Conservation (phyloP, 768 basidiomycete species). For the Russula brevipes region DNA sequence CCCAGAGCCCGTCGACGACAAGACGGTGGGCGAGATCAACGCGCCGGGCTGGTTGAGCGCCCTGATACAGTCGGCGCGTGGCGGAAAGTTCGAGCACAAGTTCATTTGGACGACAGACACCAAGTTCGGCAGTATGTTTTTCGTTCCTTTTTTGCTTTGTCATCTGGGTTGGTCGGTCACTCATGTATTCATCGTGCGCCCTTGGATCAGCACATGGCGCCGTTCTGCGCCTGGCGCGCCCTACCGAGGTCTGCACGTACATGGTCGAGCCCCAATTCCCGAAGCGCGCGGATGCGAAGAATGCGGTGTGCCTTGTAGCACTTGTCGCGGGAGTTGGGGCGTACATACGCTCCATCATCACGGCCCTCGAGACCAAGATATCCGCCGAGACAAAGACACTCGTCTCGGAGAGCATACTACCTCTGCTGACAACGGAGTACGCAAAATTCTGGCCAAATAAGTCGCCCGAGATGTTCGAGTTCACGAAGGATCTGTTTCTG, state of each 20-base stretch:
- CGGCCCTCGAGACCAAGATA: slow-evolving; percentile 43
- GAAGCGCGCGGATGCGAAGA: slow-evolving; percentile 62
- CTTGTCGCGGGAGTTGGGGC: slow-evolving; percentile 57
- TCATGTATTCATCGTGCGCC: background rate
- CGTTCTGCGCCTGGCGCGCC: slow-evolving; percentile 53
- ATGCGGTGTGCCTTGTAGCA: slow-evolving; percentile 59
- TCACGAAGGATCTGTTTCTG: slow-evolving; percentile 33
- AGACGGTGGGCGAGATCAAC: slow-evolving; percentile 47
- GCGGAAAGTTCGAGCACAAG: slow-evolving; percentile 39
- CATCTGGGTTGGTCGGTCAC: too few species aligned
- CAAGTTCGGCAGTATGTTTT: slow-evolving; percentile 41
- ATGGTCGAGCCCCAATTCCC: slow-evolving; percentile 59
- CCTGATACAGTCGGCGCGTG: slow-evolving; percentile 47
- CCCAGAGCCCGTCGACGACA: slow-evolving; percentile 46
- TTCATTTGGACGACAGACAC: slow-evolving; percentile 45
- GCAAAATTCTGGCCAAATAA: slow-evolving; percentile 38
- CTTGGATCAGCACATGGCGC: slow-evolving; percentile 50
- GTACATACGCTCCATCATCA: slow-evolving; percentile 46
- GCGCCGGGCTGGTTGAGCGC: slow-evolving; percentile 50
- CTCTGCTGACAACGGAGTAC: slow-evolving; percentile 43
- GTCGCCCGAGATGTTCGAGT: slow-evolving; percentile 38
- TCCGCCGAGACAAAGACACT: slow-evolving; percentile 42
- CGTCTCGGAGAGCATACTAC: slow-evolving; percentile 43
- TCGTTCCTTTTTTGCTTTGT: background rate
- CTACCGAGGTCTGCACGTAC: slow-evolving; percentile 49